These are phyloP conservation scores for Musa troglodytarum DNA, from an alignment of 176 grass and related monocot species.

Conservation along the genomic window DNA sequence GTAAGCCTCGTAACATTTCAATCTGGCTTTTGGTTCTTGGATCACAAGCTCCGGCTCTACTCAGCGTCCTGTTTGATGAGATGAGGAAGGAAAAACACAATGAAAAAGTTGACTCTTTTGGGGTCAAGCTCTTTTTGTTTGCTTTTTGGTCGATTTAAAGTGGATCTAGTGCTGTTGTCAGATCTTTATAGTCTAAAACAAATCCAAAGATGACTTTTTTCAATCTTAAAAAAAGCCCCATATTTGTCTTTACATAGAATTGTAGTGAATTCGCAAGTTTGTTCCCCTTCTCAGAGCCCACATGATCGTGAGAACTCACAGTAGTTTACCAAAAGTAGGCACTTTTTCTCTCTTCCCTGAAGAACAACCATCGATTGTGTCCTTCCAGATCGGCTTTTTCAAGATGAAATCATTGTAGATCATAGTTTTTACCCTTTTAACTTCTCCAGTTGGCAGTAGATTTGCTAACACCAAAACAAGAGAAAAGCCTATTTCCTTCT, in stretches of 20 bases:
- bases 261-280: background rate
- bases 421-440: too few species aligned
- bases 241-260: background rate
- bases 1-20: constrained; percentile 28
- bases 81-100: background rate
- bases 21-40: constrained; percentile 7
- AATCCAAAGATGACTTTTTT: background rate
- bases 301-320: background rate
- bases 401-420: background rate
- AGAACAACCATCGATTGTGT: too few species aligned
- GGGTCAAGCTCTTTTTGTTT: too few species aligned
- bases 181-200: background rate
- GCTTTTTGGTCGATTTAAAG: background rate
- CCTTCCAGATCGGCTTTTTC: background rate
- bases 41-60: background rate
- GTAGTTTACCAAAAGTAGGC: background rate
- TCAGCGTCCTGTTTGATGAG: background rate
- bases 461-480: too few species aligned
- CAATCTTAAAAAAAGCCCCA: background rate
- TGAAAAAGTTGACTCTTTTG: background rate
- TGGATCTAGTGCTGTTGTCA: background rate
- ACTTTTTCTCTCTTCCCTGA: too few species aligned
- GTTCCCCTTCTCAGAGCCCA: background rate
- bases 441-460: too few species aligned
- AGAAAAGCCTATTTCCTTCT: too few species aligned